These are phyloP conservation scores for Pseudocercospora fuligena DNA, from an alignment of 2,329 filamentous ascomycete species.

Conservation along the genomic window DNA sequence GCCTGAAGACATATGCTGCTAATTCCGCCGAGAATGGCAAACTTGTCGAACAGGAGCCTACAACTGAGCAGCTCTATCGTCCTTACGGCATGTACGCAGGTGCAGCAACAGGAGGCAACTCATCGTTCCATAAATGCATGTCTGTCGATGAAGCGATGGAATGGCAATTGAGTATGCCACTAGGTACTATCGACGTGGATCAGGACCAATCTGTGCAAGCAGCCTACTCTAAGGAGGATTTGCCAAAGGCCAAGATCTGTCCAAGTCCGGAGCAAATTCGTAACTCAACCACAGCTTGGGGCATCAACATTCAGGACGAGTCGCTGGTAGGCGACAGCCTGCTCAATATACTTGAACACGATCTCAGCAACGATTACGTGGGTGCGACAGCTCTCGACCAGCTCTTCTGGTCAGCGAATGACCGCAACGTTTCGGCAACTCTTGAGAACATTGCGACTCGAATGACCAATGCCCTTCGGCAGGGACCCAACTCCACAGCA, in stretches of 20 bases:
- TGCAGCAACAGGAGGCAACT: neutral
- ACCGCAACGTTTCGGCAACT: neutral
- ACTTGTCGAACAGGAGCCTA: neutral
- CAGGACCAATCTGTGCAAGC: neutral
- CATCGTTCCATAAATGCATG: neutral
- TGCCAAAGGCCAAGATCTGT: neutral
- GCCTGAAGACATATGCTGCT: constrained; percentile 1
- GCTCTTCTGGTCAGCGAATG: constrained; percentile 1
- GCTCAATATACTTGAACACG: neutral
- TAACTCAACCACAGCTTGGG: neutral
- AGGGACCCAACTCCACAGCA: neutral
- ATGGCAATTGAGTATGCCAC: neutral
- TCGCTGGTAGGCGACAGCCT: neutral
- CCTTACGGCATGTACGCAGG: neutral
- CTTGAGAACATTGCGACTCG: neutral
- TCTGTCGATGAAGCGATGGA: neutral
- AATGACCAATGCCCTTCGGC: constrained; percentile 2
- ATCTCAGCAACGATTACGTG: constrained; percentile 1
- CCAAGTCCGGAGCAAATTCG: neutral
- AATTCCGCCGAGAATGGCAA: neutral
- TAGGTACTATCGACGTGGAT: constrained; percentile 1
- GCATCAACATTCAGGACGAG: constrained; percentile 3
- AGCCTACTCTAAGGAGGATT: neutral
- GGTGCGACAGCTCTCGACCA: neutral
- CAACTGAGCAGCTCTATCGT: neutral